A percentile compares a stretch with the other conserved stretches of the same genome.
These are phyloP conservation scores for Holtermannia corniformis DNA, from an alignment of 768 basidiomycete genomes.

Conservation along the genomic window DNA sequence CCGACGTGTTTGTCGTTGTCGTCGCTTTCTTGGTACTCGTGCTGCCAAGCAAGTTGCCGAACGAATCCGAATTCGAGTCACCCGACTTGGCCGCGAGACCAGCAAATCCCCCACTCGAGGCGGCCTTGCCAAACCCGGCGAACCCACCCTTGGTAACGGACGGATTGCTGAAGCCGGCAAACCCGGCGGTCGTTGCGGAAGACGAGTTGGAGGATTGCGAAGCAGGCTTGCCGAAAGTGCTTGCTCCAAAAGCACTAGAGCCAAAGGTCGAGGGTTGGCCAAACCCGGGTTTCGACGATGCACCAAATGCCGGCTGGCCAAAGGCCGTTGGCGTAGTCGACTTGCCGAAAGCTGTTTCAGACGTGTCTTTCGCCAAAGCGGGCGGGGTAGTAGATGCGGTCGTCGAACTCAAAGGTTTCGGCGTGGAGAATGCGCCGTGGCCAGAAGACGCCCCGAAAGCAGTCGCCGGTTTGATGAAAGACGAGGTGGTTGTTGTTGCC, in stretches of 20 bases:
- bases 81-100: constrained; percentile 9
- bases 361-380: not conserved
- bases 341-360: constrained; percentile 1
- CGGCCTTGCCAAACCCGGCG: constrained; percentile 38
- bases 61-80: too few species aligned
- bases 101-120: constrained; percentile 1
- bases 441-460: constrained; percentile 18
- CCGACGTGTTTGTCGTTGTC: too few species aligned
- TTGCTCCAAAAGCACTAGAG: constrained; percentile 40
- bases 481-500: constrained; percentile 4
- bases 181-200: constrained; percentile 23
- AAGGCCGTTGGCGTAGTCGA: constrained; percentile 7
- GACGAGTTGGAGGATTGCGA: too few species aligned
- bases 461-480: constrained; percentile 33
- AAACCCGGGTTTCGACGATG: constrained; percentile 1
- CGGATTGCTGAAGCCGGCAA: constrained; percentile 43
- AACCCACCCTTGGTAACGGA: constrained; percentile 18
- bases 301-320: constrained; percentile 22
- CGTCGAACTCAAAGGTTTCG: not conserved
- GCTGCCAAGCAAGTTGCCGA: too few species aligned
- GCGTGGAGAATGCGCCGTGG: constrained; percentile 16
- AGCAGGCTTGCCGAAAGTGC: constrained; percentile 24
- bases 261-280: too few species aligned
- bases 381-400: not conserved
- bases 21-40: too few species aligned